Conservation (phyloP, 345 rosid genomes). For the Anastatica hierochuntica region DNA sequence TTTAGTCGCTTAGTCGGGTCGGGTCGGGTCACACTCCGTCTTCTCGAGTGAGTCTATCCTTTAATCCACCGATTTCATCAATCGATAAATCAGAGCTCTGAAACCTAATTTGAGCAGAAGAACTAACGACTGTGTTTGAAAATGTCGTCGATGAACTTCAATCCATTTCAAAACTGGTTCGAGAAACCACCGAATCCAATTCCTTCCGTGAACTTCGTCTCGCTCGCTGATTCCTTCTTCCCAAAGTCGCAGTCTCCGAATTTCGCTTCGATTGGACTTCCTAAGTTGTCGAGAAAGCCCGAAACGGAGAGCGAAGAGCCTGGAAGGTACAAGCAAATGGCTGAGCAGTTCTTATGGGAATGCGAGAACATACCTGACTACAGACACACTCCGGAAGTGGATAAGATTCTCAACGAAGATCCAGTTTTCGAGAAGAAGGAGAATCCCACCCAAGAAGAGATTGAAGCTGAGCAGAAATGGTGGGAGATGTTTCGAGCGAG, state of each 20-base stretch:
- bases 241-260: slow-evolving; percentile 22
- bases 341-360: slow-evolving; percentile 70
- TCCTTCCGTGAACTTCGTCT: slow-evolving; percentile 38
- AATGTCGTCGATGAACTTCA: slow-evolving; percentile 76
- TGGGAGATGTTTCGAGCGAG: slow-evolving; percentile 51
- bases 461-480: slow-evolving; percentile 61
- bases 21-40: background rate
- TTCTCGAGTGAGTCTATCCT: too few relatives aligned
- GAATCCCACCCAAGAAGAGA: slow-evolving; percentile 55
- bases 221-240: slow-evolving; percentile 31
- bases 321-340: slow-evolving; percentile 32
- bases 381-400: slow-evolving; percentile 74
- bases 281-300: slow-evolving; percentile 28
- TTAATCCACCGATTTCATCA: too few relatives aligned
- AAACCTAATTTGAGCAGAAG: slow-evolving; percentile 8
- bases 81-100: slow-evolving; percentile 13
- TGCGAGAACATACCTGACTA: slow-evolving; percentile 65
- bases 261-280: slow-evolving; percentile 56
- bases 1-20: background rate
- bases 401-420: slow-evolving; percentile 49
- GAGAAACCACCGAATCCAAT: slow-evolving; percentile 58
- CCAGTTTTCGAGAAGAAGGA: slow-evolving; percentile 54
- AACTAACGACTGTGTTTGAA: background rate
- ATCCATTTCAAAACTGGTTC: slow-evolving; percentile 77
- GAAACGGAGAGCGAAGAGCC: slow-evolving; percentile 29